Evolutionary conservation across 1,284 basidiomycete species (phyloP), one percentile per base, ranked within the genome.

Genomic region (Ustilago tritici): DNA sequence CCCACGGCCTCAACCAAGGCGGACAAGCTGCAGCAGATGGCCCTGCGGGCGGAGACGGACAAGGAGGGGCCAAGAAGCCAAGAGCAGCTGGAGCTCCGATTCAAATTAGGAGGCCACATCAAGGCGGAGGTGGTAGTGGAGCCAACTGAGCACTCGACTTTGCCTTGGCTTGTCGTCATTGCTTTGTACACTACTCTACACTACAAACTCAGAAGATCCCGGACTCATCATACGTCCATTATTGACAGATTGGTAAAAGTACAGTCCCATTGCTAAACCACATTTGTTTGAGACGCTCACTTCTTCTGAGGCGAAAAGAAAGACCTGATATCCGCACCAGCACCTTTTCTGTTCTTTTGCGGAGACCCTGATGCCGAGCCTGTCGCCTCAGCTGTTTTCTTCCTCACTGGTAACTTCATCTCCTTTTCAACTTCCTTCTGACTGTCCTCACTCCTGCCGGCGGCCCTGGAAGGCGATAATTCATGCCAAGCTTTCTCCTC

Each of bases 1-100:
- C 76, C 11, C 71, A 73, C 34, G 70, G 75, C 3, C 52, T 75
- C 15, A 59, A 60, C 36, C 64, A 65, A 23, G 38, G 52, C 4
- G 61, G 52, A 6, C 28, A 56, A 19, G 56, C 38, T 36, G 50
- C 34, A 19, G 36, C 32, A 14, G 32, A 43, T 19, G 59, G 46
- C 1, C 49, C 40, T 7, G 53, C 53, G 0, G 54, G 38, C 4
- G 63, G 40, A 6, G 66, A 12, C 1, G 54, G 53, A 34, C 67
- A 70, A 36, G 65, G 65, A 3, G 68, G 61, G 10, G 56, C 65
- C 4, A 77, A 77, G 55, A 77, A 77, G 46, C 63, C 70, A 4
- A 55, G 75, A 36, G 65, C 75, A 3, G 75, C 75, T 4, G 70
- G 66, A 9, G 66, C 70, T 23, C 57, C 57, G 12, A 36, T 59